Percentiles rank a stretch among this genome's conserved stretches.
Evolutionary conservation across 768 basidiomycete genomes (phyloP).

Genomic region (Tylopilus sp.): DNA sequence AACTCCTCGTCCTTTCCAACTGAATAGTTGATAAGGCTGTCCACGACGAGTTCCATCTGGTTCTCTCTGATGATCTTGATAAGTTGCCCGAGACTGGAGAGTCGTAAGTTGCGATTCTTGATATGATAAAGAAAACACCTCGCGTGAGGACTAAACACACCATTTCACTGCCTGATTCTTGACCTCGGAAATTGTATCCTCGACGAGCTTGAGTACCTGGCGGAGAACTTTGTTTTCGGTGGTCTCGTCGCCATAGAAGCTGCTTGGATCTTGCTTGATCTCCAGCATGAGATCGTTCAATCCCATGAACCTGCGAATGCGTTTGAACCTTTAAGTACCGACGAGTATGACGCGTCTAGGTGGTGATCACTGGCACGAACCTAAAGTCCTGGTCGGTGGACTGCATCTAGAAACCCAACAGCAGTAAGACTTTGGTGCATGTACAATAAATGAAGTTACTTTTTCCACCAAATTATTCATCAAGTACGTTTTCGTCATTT

Average conservation of each 20-base stretch:
- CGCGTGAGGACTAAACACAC: conserved; percentile 36
- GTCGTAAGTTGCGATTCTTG: conserved; percentile 1
- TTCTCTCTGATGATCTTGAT: conserved; percentile 83
- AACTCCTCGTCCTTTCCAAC: conserved; percentile 88
- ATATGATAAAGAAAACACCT: not conserved
- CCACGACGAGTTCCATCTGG: conserved; percentile 84
- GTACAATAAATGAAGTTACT: conserved; percentile 34
- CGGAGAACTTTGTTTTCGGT: conserved; percentile 82
- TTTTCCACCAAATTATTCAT: conserved; percentile 86
- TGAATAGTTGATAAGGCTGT: conserved; percentile 84
- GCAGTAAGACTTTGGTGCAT: conserved; percentile 1
- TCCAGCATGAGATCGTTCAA: conserved; percentile 91
- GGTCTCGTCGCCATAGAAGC: conserved; percentile 79
- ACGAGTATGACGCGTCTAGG: conserved; percentile 14
- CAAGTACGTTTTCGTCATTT: conserved; percentile 81
- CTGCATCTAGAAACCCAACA: conserved; percentile 59
- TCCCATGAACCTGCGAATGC: conserved; percentile 82
- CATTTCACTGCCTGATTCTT: conserved; percentile 98
- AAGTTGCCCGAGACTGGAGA: conserved; percentile 74
- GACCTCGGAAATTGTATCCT: conserved; percentile 96
- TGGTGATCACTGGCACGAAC: conserved; percentile 42
- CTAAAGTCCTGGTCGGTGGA: conserved; percentile 89
- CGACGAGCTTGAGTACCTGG: conserved; percentile 81
- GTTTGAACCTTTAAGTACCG: conserved; percentile 15
- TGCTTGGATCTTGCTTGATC: conserved; percentile 71